Percentiles rank a stretch among this genome's conserved stretches.
These are phyloP conservation scores for Pseudogymnoascus sp. DNA, from an alignment of 2,329 filamentous ascomycete genomes.

Conservation along the genomic window DNA sequence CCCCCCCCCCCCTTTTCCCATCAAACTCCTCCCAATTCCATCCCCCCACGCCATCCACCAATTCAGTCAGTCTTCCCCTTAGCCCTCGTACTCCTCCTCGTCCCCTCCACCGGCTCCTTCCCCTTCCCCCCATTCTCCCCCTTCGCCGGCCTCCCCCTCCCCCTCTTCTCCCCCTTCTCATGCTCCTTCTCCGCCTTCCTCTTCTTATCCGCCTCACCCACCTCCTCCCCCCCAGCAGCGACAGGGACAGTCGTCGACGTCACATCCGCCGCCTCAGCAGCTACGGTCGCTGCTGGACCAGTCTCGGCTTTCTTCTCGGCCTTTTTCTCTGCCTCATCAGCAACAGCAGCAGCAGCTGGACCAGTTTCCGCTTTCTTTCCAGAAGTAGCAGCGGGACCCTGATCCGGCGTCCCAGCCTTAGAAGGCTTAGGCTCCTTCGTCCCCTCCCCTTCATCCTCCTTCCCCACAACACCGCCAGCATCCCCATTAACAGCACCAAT, in stretches of 20 bases:
- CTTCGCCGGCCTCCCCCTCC: not conserved
- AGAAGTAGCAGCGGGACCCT: not conserved
- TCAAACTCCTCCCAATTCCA: not conserved
- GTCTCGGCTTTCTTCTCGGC: not conserved
- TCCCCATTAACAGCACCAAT: slow-evolving; percentile 15
- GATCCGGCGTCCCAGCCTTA: not conserved
- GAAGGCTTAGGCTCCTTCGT: not conserved
- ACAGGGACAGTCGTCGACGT: not conserved
- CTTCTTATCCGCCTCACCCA: not conserved
- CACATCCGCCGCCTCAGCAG: not conserved
- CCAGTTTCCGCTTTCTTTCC: not conserved
- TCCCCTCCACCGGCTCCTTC: not conserved
- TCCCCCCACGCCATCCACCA: no score
- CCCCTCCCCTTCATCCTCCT: slow-evolving; percentile 9
- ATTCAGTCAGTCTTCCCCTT: not conserved
- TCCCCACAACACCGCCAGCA: not conserved
- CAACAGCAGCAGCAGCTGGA: not conserved
- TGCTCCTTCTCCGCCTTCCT: not conserved
- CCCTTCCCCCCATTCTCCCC: not conserved
- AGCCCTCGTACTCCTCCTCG: slow-evolving; percentile 16
- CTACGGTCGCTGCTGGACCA: not conserved
- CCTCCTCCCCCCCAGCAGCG: not conserved
- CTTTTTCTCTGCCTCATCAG: not conserved
- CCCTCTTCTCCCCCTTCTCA: not conserved
- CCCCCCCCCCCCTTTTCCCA: not conserved